Evolutionary conservation across 257 asterid genomes (phyloP).

Genomic region (Cinchona pubescens): DNA sequence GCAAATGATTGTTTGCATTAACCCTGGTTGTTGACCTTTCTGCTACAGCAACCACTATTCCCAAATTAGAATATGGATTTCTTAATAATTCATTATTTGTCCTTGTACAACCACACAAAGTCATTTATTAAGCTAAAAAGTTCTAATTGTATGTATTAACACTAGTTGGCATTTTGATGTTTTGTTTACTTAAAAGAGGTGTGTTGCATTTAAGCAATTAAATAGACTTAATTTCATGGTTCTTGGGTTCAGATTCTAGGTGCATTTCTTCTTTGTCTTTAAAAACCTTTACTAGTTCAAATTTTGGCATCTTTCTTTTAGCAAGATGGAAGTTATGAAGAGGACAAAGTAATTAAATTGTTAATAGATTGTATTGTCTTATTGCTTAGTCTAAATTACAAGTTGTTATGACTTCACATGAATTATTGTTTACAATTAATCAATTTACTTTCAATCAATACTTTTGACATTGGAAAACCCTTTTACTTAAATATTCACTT

Average conservation of each 20-base stretch:
- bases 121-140: neutral
- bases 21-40: constrained; percentile 12
- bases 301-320: neutral
- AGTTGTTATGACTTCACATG: constrained; percentile 12
- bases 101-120: neutral
- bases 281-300: neutral
- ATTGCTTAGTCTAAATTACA: neutral
- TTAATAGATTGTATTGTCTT: neutral
- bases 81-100: neutral
- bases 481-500: constrained; percentile 14
- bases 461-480: constrained; percentile 23
- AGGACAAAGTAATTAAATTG: constrained; percentile 7
- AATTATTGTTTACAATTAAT: neutral
- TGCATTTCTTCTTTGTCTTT: neutral
- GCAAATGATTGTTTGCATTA: constrained; percentile 15
- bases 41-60: constrained; percentile 6
- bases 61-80: neutral
- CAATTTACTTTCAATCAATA: constrained; percentile 3
- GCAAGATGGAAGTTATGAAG: neutral
- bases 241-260: neutral
- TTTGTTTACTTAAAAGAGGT: neutral
- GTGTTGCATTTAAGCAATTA: neutral
- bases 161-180: neutral
- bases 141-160: neutral
- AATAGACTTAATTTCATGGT: neutral